These are phyloP conservation scores for Glomus cerebriforme DNA, from an alignment of 192 early-diverging fungal genomes.

Conservation along the genomic window DNA sequence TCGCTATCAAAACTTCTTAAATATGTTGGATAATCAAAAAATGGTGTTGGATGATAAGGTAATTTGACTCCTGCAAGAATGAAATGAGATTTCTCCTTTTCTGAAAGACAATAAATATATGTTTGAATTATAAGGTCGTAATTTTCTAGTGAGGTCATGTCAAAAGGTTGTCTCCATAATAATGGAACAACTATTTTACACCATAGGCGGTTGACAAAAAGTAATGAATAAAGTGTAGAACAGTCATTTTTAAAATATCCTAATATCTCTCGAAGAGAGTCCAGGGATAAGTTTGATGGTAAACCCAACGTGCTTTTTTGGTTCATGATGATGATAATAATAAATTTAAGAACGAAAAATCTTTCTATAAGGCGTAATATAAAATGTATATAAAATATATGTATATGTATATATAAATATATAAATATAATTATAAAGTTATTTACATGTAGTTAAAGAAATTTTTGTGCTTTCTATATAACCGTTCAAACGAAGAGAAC, in stretches of 20 bases:
- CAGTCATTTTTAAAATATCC: constrained; percentile 4
- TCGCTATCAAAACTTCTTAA: constrained; percentile 1
- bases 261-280: not conserved
- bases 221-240: not conserved
- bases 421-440: too few relatives aligned
- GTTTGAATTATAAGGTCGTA: constrained; percentile 4
- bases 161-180: constrained; percentile 12
- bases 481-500: too few relatives aligned
- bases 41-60: not conserved
- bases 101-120: not conserved
- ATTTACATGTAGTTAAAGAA: too few relatives aligned
- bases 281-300: not conserved
- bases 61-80: not conserved
- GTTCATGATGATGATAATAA: not conserved
- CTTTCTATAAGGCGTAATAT: too few relatives aligned
- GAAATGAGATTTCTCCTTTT: not conserved
- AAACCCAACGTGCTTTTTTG: not conserved
- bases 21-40: constrained; percentile 21
- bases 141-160: not conserved
- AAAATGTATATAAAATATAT: too few relatives aligned
- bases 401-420: too few relatives aligned
- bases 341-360: too few relatives aligned
- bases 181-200: not conserved
- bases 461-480: too few relatives aligned
- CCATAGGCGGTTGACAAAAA: constrained; percentile 3